A percentile compares a stretch with the other conserved stretches of the same genome.
Conservation (phyloP, 2,329 filamentous ascomycete species). For the Phaeosphaeriaceae sp. region DNA sequence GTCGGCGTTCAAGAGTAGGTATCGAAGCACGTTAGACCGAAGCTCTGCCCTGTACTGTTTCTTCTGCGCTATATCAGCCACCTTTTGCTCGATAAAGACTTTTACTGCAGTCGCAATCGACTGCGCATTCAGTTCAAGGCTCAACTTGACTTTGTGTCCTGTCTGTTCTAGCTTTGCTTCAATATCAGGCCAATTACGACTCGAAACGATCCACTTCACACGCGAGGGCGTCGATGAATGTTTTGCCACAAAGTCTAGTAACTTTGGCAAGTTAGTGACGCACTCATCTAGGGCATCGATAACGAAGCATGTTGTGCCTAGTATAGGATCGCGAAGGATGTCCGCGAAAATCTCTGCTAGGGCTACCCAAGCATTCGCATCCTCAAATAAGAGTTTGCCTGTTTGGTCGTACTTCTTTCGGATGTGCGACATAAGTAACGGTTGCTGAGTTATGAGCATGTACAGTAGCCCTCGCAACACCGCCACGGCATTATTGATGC, state of each 20-base stretch:
- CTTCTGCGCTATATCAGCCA: constrained; percentile 34
- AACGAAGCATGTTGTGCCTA: constrained; percentile 4
- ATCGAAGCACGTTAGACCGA: too few relatives aligned
- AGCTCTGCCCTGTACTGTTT: constrained; percentile 44
- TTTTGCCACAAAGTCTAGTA: neutral
- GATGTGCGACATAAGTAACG: too few relatives aligned
- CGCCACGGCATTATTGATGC: neutral
- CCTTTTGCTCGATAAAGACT: constrained; percentile 48
- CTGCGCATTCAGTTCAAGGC: constrained; percentile 36
- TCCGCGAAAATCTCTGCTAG: constrained; percentile 20
- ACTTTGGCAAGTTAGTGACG: constrained; percentile 4
- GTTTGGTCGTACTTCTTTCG: too few relatives aligned
- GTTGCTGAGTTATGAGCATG: too few relatives aligned
- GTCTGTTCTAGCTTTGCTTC: constrained; percentile 23
- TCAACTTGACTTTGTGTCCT: neutral
- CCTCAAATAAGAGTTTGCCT: too few relatives aligned
- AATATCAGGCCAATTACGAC: constrained; percentile 37
- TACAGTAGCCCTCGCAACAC: too few relatives aligned
- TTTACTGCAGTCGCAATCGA: constrained; percentile 44
- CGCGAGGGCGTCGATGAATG: constrained; percentile 13
- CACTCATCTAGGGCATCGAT: constrained; percentile 20
- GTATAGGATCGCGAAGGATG: constrained; percentile 48
- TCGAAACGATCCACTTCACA: neutral
- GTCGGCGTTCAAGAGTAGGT: too few relatives aligned
- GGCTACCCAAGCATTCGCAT: too few relatives aligned